phyloP scores from a whole-genome alignment of 208 protist genomes.

The Wallacemonas sp. region DNA sequence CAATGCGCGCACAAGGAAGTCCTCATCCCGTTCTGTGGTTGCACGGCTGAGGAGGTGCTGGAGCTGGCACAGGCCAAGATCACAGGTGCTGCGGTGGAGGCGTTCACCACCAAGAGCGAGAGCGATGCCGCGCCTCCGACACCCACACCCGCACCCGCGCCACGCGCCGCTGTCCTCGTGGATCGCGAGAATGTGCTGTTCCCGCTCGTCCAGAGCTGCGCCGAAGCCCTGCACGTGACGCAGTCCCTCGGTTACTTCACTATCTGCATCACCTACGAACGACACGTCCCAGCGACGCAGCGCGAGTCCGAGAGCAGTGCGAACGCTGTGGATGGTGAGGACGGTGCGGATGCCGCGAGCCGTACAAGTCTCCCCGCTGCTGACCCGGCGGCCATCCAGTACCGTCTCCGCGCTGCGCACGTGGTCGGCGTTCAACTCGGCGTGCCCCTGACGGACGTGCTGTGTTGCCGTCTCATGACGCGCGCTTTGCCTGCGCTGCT shows the following conservation, averaged over 20 bases:
- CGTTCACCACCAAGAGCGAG: too few relatives aligned
- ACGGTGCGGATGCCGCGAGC: too few relatives aligned
- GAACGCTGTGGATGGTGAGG: too few relatives aligned
- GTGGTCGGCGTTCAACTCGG: conserved; percentile 69
- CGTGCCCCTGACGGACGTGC: conserved; percentile 45
- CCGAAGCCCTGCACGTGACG: conserved; percentile 46
- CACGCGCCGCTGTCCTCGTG: not conserved
- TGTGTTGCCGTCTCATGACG: conserved; percentile 56
- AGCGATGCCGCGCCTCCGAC: too few relatives aligned
- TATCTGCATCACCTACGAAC: conserved; percentile 34
- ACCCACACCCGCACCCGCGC: too few relatives aligned
- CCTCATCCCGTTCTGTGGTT: conserved; percentile 42
- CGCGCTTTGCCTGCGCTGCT: conserved; percentile 41
- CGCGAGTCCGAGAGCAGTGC: too few relatives aligned
- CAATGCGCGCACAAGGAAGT: conserved; percentile 35
- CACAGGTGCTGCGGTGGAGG: not conserved
- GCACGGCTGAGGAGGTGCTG: conserved; percentile 36
- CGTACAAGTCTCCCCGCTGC: too few relatives aligned
- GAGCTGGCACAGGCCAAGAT: conserved; percentile 16
- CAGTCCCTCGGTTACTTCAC: conserved; percentile 67
- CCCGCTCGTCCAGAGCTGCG: conserved; percentile 20
- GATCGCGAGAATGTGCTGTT: conserved; percentile 11
- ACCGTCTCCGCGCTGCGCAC: conserved; percentile 29
- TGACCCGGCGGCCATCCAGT: conserved; percentile 14
- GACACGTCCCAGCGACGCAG: not conserved